Evolutionary conservation across 148 eudicot genomes (phyloP).

Genomic region (Arctostaphylos glauca): DNA sequence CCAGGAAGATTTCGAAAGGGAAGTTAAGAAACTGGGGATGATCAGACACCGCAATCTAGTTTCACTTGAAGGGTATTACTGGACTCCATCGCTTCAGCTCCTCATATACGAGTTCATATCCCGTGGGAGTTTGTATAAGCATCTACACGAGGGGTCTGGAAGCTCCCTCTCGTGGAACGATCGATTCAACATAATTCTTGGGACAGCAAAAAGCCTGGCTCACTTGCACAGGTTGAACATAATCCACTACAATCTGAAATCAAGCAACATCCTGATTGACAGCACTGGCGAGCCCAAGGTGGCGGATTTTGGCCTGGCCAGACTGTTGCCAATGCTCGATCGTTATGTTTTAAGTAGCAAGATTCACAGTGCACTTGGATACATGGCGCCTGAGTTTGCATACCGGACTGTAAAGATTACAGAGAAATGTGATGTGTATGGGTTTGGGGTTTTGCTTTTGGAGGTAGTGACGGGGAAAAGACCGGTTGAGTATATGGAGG

Average conservation of each 20-base stretch:
- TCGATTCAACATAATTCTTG: conserved; percentile 67
- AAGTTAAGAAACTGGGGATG: conserved; percentile 78
- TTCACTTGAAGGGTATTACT: conserved; percentile 80
- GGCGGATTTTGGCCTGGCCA: conserved; percentile 78
- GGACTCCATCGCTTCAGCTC: conserved; percentile 90
- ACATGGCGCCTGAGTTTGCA: conserved; percentile 97
- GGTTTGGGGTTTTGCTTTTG: conserved; percentile 75
- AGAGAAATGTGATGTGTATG: conserved; percentile 88
- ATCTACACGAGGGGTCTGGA: conserved; percentile 68
- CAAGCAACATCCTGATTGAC: conserved; percentile 78
- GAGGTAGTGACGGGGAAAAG: conserved; percentile 76
- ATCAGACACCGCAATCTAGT: conserved; percentile 73
- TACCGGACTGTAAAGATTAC: conserved; percentile 82
- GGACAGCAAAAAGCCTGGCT: conserved; percentile 80
- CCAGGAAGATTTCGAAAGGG: conserved; percentile 82
- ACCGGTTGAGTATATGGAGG: conserved; percentile 97
- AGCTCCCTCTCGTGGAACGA: conserved; percentile 74
- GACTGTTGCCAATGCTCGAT: conserved; percentile 80
- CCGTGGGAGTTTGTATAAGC: conserved; percentile 71
- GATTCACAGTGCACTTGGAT: conserved; percentile 90
- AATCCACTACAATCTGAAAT: conserved; percentile 86
- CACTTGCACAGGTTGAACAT: conserved; percentile 76
- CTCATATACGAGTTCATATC: conserved; percentile 75
- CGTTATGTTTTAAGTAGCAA: conserved; percentile 83
- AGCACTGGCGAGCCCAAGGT: conserved; percentile 67